A percentile compares a stretch with the other conserved stretches of the same genome.
Evolutionary conservation across 108 stramenopile genomes (phyloP).

Genomic region (Nitzschia sp.): DNA sequence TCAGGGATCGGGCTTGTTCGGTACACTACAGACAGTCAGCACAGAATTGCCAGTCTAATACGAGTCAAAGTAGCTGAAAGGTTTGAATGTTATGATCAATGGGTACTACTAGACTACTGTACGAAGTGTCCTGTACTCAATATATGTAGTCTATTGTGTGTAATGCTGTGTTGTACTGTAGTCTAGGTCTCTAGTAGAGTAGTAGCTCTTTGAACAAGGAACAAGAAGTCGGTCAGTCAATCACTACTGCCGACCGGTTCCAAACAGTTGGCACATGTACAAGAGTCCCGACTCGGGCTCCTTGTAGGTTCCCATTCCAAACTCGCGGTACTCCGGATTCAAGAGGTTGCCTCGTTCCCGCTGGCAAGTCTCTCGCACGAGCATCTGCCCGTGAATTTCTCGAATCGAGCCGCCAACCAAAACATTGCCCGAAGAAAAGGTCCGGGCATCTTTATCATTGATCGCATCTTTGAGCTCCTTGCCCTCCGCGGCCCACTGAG

Average conservation of each 20-base stretch:
- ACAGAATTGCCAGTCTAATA: too few species aligned
- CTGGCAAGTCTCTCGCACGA: not conserved
- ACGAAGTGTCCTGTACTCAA: too few species aligned
- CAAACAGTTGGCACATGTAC: constrained; percentile 18
- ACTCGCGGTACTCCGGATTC: constrained; percentile 3
- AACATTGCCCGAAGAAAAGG: constrained; percentile 8
- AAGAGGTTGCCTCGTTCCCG: constrained; percentile 16
- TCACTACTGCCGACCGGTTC: not conserved
- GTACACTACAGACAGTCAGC: too few species aligned
- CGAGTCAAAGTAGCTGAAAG: too few species aligned
- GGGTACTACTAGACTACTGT: too few species aligned
- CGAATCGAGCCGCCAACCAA: constrained; percentile 20
- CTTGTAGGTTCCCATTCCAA: constrained; percentile 37
- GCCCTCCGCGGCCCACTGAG: constrained; percentile 21
- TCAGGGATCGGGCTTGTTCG: too few species aligned
- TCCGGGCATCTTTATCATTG: not conserved
- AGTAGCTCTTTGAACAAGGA: too few species aligned
- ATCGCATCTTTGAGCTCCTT: not conserved
- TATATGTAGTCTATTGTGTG: too few species aligned
- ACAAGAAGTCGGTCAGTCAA: too few species aligned
- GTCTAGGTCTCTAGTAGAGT: too few species aligned
- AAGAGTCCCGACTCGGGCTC: not conserved
- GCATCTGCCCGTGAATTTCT: constrained; percentile 11
- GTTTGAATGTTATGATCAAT: too few species aligned
- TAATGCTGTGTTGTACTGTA: too few species aligned